Conservation (phyloP, 148 eudicot genomes). For the Spergularia marina region DNA sequence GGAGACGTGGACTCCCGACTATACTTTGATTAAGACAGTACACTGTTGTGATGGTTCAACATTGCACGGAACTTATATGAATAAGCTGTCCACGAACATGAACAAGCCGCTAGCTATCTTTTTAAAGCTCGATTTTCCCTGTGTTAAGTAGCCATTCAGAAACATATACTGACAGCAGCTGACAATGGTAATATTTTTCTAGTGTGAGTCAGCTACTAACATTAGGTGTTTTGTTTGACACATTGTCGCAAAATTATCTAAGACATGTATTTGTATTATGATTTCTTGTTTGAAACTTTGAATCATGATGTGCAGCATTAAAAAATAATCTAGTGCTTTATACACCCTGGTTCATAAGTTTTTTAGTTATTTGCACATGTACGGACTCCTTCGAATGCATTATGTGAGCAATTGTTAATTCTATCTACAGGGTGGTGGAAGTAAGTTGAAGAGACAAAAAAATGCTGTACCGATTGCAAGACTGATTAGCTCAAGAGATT, state of each 20-base stretch:
- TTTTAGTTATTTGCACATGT: background rate
- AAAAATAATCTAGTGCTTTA: background rate
- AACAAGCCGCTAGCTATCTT: background rate
- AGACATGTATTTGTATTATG: background rate
- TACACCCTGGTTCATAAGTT: background rate
- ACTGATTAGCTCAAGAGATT: conserved; percentile 74
- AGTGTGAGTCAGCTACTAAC: background rate
- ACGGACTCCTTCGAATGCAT: background rate
- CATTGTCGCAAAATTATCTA: background rate
- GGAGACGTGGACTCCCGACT: background rate
- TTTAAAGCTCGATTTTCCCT: background rate
- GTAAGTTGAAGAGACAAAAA: conserved; percentile 45
- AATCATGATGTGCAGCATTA: background rate
- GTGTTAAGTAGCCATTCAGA: background rate
- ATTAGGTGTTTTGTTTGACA: background rate
- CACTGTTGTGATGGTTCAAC: background rate
- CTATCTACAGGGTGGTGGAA: conserved; percentile 71
- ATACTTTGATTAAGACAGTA: background rate
- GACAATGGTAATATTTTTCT: background rate
- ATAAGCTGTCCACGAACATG: background rate
- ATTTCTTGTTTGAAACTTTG: background rate
- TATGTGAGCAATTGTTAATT: conserved; percentile 2
- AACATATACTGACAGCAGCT: background rate
- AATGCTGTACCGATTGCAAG: conserved; percentile 62
- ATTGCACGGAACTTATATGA: background rate